Evolutionary conservation across 164 flowering plant species (phyloP).

Genomic region (Aristolochia contorta): DNA sequence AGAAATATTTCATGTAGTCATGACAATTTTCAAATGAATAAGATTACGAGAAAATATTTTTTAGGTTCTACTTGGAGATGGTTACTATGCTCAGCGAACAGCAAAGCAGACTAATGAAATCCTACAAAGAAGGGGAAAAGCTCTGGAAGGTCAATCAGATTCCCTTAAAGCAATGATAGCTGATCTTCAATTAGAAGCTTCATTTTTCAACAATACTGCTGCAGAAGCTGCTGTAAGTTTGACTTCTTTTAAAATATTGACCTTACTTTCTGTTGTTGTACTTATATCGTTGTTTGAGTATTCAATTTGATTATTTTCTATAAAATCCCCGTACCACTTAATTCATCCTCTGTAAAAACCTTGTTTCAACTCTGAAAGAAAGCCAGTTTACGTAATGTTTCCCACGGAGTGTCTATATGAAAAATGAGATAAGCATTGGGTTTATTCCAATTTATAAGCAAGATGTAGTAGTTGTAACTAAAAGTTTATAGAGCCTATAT

Average conservation of each 20-base stretch:
- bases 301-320: background rate
- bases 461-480: too few species aligned
- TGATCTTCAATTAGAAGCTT: conserved; percentile 72
- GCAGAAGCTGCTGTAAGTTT: conserved; percentile 66
- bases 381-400: too few species aligned
- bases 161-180: conserved; percentile 52
- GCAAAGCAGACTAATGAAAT: conserved; percentile 78
- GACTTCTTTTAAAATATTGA: background rate
- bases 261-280: background rate
- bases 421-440: too few species aligned
- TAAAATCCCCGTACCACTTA: too few species aligned
- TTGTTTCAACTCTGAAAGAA: too few species aligned
- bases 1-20: too few species aligned
- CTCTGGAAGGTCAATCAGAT: conserved; percentile 52
- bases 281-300: background rate
- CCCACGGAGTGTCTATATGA: too few species aligned
- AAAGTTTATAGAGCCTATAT: too few species aligned
- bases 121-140: conserved; percentile 68
- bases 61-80: conserved; percentile 89
- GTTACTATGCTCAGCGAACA: conserved; percentile 73
- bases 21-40: background rate
- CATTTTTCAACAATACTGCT: conserved; percentile 66
- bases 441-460: too few species aligned
- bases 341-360: too few species aligned
- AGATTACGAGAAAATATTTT: conserved; percentile 1